A percentile compares a stretch with the other conserved stretches of the same genome.
These are phyloP conservation scores for Hypoxylon rubiginosum DNA, from an alignment of 2,329 filamentous ascomycete species.

Conservation along the genomic window DNA sequence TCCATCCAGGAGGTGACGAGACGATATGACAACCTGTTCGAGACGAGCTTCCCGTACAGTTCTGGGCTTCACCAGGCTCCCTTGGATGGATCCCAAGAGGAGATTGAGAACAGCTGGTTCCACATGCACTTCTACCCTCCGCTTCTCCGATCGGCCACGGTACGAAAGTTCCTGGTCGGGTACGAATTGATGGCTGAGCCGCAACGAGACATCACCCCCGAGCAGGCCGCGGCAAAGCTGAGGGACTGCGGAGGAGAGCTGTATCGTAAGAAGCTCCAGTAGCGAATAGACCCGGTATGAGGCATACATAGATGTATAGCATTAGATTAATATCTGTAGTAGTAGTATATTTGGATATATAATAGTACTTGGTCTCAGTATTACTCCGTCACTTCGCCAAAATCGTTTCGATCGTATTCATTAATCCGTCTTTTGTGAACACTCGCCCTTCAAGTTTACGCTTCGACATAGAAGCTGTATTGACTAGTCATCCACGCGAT, in stretches of 20 bases:
- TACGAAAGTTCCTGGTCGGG: slow-evolving; percentile 95
- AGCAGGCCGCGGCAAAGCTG: slow-evolving; percentile 87
- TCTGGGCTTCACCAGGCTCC: slow-evolving; percentile 98
- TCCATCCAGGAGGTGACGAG: slow-evolving; percentile 89
- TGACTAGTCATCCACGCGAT: slow-evolving; percentile 75
- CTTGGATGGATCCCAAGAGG: slow-evolving; percentile 82
- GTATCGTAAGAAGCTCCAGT: slow-evolving; percentile 76
- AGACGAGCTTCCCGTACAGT: slow-evolving; percentile 96
- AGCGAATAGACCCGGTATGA: slow-evolving; percentile 2
- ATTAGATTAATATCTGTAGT: slow-evolving; percentile 18
- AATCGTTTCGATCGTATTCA: neutral
- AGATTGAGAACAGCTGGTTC: slow-evolving; percentile 89
- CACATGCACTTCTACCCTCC: slow-evolving; percentile 99
- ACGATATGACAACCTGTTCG: slow-evolving; percentile 96
- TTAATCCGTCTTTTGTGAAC: neutral
- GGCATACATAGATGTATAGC: slow-evolving; percentile 10
- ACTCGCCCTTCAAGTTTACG: slow-evolving; percentile 22
- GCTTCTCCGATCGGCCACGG: slow-evolving; percentile 89
- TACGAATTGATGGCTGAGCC: slow-evolving; percentile 98
- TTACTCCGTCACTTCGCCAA: neutral
- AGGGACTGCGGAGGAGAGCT: slow-evolving; percentile 83
- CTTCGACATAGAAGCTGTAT: slow-evolving; percentile 75
- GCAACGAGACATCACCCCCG: slow-evolving; percentile 97
- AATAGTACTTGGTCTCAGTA: neutral
- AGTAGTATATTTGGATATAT: slow-evolving; percentile 11